Conservation (phyloP, 1,284 basidiomycete species). For the Boletus semigastroideus region DNA sequence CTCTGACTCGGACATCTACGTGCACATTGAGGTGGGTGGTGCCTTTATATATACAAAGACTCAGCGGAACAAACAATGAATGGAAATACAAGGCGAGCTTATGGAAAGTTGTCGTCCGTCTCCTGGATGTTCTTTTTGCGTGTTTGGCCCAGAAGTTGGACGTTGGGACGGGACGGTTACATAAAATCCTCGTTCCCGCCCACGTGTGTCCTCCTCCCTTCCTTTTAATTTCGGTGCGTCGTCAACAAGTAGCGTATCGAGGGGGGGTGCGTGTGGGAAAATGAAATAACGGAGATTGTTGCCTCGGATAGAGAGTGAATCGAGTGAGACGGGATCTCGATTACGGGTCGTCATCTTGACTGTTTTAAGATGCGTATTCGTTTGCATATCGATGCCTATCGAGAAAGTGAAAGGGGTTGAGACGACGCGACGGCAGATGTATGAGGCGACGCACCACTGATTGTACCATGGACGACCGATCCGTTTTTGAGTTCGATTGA, state of each 20-base stretch:
- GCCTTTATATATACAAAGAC: too few relatives aligned
- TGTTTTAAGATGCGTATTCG: conserved; percentile 97
- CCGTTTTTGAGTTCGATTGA: conserved; percentile 99
- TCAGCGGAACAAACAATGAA: too few relatives aligned
- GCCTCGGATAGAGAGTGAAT: conserved; percentile 87
- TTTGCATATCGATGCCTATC: conserved; percentile 91
- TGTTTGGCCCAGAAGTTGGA: too few relatives aligned
- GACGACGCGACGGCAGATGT: too few relatives aligned
- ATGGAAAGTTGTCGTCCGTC: too few relatives aligned
- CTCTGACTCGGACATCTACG: too few relatives aligned
- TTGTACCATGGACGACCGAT: conserved; percentile 93
- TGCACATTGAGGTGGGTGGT: too few relatives aligned
- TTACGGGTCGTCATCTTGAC: conserved; percentile 94
- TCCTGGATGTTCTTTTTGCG: too few relatives aligned
- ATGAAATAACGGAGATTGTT: conserved; percentile 95
- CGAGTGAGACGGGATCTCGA: conserved; percentile 80
- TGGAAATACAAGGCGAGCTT: too few relatives aligned
- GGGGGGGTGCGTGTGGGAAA: conserved; percentile 92
- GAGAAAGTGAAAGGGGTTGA: too few relatives aligned
- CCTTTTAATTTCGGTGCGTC: conserved; percentile 96
- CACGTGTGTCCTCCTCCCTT: conserved; percentile 71
- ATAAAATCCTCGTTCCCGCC: conserved; percentile 52
- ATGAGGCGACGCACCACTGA: conserved; percentile 82
- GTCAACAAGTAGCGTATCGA: conserved; percentile 96
- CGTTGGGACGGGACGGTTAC: too few relatives aligned